Base-by-base conservation (phyloP, 2,329 filamentous ascomycete genomes). In the Diaporthe caulivora region DNA sequence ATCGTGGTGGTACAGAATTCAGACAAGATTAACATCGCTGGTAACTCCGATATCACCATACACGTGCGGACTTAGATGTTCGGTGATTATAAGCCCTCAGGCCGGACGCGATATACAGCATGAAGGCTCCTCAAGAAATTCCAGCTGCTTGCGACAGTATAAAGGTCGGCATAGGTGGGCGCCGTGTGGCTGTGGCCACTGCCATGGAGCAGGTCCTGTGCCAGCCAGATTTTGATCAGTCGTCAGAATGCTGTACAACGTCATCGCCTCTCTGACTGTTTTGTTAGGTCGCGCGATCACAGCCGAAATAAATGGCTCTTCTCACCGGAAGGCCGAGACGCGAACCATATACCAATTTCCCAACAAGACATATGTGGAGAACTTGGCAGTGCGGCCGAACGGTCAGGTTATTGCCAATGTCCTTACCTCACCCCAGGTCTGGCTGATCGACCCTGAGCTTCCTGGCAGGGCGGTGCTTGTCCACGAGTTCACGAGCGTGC, bases 341-440 rank as follows among this genome's bases (percentile, higher is more conserved):
- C 55, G 26, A 29, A 71, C 55, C 7, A 29, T 75, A 37, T 74
- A 70, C 49, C 60, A 75, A 18, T 75, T 74, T 42, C 74, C 74
- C 13, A 55, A 60, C 21, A 49, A 68, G 10, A 75, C 72, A 17
- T 74, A 70, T 65, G 72, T 65, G 44, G 84, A 85, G 73, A 85
- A 85, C 69, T 76, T 85, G 31, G 81, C 79, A 11, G 72, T 82
- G 3, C 81, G 80, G 26, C 67, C 77, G n/a, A 83, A 83, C 58
- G 82, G 81, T 18, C 77, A 81, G 34, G 75, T 84, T n/a, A 78
- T 84, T 40, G 78, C 81, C n/a, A 76, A 78, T 18, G 74, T 80
- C 5, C 72, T 84, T 13, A 78, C 79, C 53, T 62, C 68, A 26
- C 78, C 82, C 10, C 78, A 82, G 67, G 74, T 84, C 3, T 79